phyloP scores from a whole-genome alignment of 2,329 filamentous ascomycete species.

The Lasiodiplodia theobromae region DNA sequence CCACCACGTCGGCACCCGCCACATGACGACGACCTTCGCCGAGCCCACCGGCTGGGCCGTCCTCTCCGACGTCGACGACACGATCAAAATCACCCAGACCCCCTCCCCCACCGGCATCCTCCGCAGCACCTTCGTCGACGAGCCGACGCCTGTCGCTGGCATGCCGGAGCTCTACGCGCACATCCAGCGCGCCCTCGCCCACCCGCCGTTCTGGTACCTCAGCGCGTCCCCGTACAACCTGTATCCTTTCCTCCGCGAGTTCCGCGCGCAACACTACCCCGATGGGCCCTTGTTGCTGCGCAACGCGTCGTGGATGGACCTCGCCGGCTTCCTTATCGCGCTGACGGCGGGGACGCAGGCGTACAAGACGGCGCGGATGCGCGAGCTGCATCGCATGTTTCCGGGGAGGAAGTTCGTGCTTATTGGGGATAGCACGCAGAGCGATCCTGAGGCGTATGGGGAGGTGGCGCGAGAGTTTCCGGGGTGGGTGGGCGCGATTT shows the following conservation, averaged over 20 bases:
- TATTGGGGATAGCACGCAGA: constrained; percentile 90
- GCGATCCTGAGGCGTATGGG: constrained; percentile 88
- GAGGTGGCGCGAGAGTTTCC: constrained; percentile 74
- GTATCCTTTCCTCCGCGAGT: constrained; percentile 82
- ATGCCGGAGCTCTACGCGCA: constrained; percentile 86
- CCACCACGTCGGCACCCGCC: constrained; percentile 49
- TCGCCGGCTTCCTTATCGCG: constrained; percentile 78
- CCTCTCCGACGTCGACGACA: constrained; percentile 92
- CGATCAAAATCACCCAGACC: constrained; percentile 90
- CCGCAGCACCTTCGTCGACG: constrained; percentile 80
- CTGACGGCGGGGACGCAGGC: constrained; percentile 81
- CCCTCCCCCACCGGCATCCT: constrained; percentile 81
- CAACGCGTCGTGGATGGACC: constrained; percentile 84
- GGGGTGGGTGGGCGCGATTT: constrained; percentile 81
- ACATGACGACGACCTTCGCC: constrained; percentile 77
- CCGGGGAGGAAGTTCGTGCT: constrained; percentile 80
- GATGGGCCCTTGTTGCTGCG: constrained; percentile 83
- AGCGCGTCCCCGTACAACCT: constrained; percentile 94
- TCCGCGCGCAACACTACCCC: constrained; percentile 75
- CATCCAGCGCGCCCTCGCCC: constrained; percentile 62
- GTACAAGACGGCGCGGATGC: constrained; percentile 85
- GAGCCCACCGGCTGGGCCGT: constrained; percentile 82
- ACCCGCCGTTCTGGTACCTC: constrained; percentile 88
- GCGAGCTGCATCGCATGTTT: constrained; percentile 79
- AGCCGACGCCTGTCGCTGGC: constrained; percentile 72